Conservation (phyloP, 352 stramenopile species). For the Pythium rishiriense region DNA sequence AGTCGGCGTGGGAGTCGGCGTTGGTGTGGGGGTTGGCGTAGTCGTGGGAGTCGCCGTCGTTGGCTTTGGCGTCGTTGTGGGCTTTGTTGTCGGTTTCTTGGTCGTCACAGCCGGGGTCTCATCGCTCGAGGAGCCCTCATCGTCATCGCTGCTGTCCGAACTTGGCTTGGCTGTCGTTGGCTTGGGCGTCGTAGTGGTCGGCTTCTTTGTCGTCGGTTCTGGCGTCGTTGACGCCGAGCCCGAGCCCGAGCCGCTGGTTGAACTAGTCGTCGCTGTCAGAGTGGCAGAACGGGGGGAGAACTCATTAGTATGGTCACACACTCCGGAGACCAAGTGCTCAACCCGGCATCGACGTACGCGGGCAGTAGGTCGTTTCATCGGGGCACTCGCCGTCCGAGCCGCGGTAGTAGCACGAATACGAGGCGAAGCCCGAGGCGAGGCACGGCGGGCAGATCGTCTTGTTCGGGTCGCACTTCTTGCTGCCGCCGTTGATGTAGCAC, state of each 20-base stretch:
- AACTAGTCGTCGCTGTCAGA: neutral
- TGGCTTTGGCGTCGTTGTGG: slow-evolving; percentile 29
- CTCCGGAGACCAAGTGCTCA: neutral
- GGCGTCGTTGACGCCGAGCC: slow-evolving; percentile 1
- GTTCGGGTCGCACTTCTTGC: slow-evolving; percentile 11
- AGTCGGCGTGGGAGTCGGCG: slow-evolving; percentile 20
- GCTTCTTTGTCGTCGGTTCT: slow-evolving; percentile 7
- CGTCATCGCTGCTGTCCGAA: neutral
- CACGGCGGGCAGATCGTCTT: slow-evolving; percentile 19
- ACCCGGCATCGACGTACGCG: slow-evolving; percentile 1
- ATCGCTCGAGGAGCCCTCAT: neutral
- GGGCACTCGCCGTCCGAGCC: slow-evolving; percentile 17
- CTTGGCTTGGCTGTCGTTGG: slow-evolving; percentile 3
- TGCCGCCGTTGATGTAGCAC: slow-evolving; percentile 20
- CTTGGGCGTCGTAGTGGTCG: slow-evolving; percentile 12
- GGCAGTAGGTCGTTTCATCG: slow-evolving; percentile 12
- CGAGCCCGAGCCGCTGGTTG: slow-evolving; percentile 5
- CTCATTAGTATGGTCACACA: neutral
- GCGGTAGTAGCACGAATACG: slow-evolving; percentile 22
- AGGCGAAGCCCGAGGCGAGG: slow-evolving; percentile 8
- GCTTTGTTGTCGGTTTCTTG: slow-evolving; percentile 27
- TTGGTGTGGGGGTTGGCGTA: slow-evolving; percentile 25
- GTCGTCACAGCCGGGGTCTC: slow-evolving; percentile 17
- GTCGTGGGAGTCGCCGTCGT: slow-evolving; percentile 29
- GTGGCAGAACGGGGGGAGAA: neutral